Base-by-base conservation (phyloP, 2,329 filamentous ascomycete species). In the Penicillium italicum region DNA sequence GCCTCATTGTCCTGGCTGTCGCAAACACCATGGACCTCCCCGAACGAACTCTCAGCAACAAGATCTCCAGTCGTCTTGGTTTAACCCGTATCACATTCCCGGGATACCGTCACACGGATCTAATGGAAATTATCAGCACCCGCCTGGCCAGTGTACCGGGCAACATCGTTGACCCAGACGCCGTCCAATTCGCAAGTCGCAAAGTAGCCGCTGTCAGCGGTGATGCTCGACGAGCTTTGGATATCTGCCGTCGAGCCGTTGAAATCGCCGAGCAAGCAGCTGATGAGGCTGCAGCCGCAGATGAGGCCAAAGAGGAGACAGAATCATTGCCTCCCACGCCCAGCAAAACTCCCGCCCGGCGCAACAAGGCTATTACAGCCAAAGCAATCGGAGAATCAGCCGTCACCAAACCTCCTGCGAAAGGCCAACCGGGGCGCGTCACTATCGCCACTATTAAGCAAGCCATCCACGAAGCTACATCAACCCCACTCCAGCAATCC, bases 21-120 rank as follows among this genome's bases (percentile, higher is more conserved):
- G 95, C 94, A 50, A 99, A 99, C 74, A 99, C 94, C 24, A 99
- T 99, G 94, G 94, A 99, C 76, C 77, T 99, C 55, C 94, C 94
- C 0, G 94, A 99, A 74, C 83, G 94, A 69, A 99, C 94, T 0
- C 80, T 99, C 36, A 96, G 91, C 75, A 99, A 99, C 78, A 99
- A 99, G 74, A 99, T 99, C 72, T 96, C 91, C 70, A 96, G 91
- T 72, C 86, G 94, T 65, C 77, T 94, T 34, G 89, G 93, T 22
- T 79, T 99, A 46, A 97, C 92, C 8, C 85, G 95, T 67, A 97
- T 99, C 69, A 97, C 94, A 0, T 99, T 99, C 66, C 90, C 94
- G 0, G 94, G 94, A 22, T 99, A 99, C 74, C 97, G 91, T 55
- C 92, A 99, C 72, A 91, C 94, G 56, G 94, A 99, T 74, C 82